Base-by-base conservation (phyloP, 305 asterid genomes). In the Solanum chacoense region DNA sequence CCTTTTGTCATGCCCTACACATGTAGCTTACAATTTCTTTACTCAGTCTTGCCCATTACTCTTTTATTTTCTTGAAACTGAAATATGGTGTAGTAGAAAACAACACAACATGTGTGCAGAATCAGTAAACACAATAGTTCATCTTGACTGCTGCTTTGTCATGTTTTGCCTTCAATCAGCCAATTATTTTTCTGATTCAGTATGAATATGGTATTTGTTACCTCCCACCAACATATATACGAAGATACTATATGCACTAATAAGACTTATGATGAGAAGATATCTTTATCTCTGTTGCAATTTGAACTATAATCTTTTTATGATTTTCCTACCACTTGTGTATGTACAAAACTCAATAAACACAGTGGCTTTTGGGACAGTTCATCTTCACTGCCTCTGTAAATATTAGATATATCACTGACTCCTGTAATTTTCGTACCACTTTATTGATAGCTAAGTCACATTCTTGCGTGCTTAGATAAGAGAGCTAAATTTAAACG, bases 1-100 rank as follows among this genome's bases (percentile, higher is more conserved):
- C 91, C 88, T 90, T 86, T 80, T 73, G 87, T 13, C 74, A 72
- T 90, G 89, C 80, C 91, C 75, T 90, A 87, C 90, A 91, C 89
- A 91, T 88, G 87, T n/a, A 89, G 88, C 88, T 85, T 90, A 45
- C 88, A 87, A 78, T 31, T 77, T 88, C 85, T 67, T 29, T 65
- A n/a, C 36, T 36, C 85, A 87, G 77, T 31, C 14, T 69, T 65
- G 34, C 28, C 40, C 74, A 38, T 63, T 75, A 24, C 71, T 67
- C 8, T 50, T 18, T 50, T 16, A 55, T 0, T 55, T 55, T 50
- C 0, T 18, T 55, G 67, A 18, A 55, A 55, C 67, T 55, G 67
- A 18, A 55, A 55, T 55, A 1, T 55, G 67, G 67, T 55, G 24
- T 20, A 20, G 67, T 32, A 85, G 76, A 34, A 34, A 85, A 20